Evolutionary conservation across 441 rosid species (phyloP), one percentile per base, ranked within the genome.

Genomic region (Gossypium aridum): DNA sequence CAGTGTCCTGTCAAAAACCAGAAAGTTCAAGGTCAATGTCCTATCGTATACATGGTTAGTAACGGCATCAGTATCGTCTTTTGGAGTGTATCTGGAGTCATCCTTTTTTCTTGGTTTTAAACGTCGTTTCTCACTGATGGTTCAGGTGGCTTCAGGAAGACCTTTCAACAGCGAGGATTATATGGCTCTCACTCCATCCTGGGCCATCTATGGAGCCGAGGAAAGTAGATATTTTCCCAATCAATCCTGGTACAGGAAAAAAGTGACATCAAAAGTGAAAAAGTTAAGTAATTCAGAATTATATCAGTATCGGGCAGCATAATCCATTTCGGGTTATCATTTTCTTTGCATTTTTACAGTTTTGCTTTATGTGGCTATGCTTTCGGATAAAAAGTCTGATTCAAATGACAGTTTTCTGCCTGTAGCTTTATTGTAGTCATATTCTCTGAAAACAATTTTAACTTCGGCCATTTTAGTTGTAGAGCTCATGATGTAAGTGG

Each of bases 201-300:
- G 98, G 97, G 94, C 98, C 23, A 89, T 93, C 19, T 92, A 90
- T 75, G 98, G 97, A 76, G 97, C 97, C 28, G 83, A 87, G 61
- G 97, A 93, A 86, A 97, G 95, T 78, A 98, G 98, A 69, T 93
- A 92, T 80, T 97, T 93, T 85, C 98, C 98, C 1, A 88, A 85
- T 68, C 97, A 93, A 76, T 78, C 83, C 66, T 89, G 96, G 43
- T 92, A 89, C 81, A 88, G 78, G 81, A 96, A 93, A 93, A 81
- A 97, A 90, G 83, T 81, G 97, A 64, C 97, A 80, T 85, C 98
- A 93, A 82, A 92, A 84, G 78, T 76, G 95, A 79, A 89, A 79
- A 77, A 77, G 13, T 51, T 85, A 64, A 75, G 79, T 72, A 72
- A 63, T 75, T 70, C 49, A 43, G 49, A 43, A 43, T 43, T 57